Conservation (phyloP, 2,329 filamentous ascomycete species). For the Leptographium wingfieldii region DNA sequence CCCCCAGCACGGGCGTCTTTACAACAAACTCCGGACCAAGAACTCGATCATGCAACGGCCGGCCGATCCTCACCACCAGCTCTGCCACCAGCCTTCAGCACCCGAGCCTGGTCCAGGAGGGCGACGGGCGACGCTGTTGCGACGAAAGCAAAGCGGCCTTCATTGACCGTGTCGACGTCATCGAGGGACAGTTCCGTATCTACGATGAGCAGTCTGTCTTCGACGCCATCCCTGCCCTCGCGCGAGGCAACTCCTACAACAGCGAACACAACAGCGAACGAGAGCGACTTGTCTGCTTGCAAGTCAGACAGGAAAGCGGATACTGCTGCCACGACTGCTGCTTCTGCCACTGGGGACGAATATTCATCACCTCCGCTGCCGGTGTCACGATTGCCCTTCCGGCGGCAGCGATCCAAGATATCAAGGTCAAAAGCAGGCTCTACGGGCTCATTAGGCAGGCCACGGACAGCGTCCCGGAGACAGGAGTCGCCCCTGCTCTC, state of each 20-base stretch:
- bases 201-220: slow-evolving; percentile 26
- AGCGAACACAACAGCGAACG: slow-evolving; percentile 7
- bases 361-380: neutral
- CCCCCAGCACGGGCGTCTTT: neutral
- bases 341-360: neutral
- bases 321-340: neutral
- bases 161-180: slow-evolving; percentile 2
- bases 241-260: slow-evolving; percentile 8
- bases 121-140: neutral
- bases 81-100: slow-evolving; percentile 6
- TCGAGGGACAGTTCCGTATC: slow-evolving; percentile 18
- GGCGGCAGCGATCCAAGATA: slow-evolving; percentile 8
- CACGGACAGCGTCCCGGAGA: slow-evolving; percentile 13
- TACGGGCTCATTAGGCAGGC: neutral
- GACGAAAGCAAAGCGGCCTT: neutral
- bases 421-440: slow-evolving; percentile 10
- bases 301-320: neutral
- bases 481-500: slow-evolving; percentile 13
- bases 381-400: neutral
- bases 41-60: neutral
- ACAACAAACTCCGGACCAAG: neutral
- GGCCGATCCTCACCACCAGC: neutral
- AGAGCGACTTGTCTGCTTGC: slow-evolving; percentile 5
- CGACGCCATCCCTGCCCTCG: slow-evolving; percentile 20
- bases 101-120: neutral